These are phyloP conservation scores for Tricholoma flavovirens DNA, from an alignment of 768 basidiomycete species.

Conservation along the genomic window DNA sequence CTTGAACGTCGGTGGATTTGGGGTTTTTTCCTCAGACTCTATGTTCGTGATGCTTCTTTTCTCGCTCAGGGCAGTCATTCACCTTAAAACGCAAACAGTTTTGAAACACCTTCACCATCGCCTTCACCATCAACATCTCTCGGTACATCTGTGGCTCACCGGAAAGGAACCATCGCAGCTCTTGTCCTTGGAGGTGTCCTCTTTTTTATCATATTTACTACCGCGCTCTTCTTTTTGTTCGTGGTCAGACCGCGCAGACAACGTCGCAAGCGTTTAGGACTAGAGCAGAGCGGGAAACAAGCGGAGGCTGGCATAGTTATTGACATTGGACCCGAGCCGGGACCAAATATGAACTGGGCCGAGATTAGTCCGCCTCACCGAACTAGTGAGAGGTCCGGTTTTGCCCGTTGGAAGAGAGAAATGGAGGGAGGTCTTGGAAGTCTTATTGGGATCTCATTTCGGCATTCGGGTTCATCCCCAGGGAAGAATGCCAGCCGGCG, in stretches of 20 bases:
- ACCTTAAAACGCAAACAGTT: not conserved
- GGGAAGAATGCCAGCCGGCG: slow-evolving; percentile 14
- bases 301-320: slow-evolving; percentile 13
- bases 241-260: slow-evolving; percentile 44
- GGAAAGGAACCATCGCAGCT: slow-evolving; percentile 62
- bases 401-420: slow-evolving; percentile 40
- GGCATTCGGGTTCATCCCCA: slow-evolving; percentile 30
- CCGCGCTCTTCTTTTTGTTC: slow-evolving; percentile 37
- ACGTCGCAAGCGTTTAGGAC: slow-evolving; percentile 15
- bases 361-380: slow-evolving; percentile 13
- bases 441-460: slow-evolving; percentile 35
- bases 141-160: slow-evolving; percentile 15
- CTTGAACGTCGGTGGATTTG: slow-evolving; percentile 44
- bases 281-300: slow-evolving; percentile 13
- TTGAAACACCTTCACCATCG: slow-evolving; percentile 13
- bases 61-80: not conserved
- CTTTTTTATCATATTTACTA: slow-evolving; percentile 38
- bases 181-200: slow-evolving; percentile 53
- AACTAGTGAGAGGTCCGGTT: slow-evolving; percentile 31
- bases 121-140: slow-evolving; percentile 13
- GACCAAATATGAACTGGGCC: slow-evolving; percentile 6
- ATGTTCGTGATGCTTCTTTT: slow-evolving; percentile 16
- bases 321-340: slow-evolving; percentile 15
- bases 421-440: slow-evolving; percentile 28
- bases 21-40: slow-evolving; percentile 32